Evolutionary conservation across 2,329 filamentous ascomycete genomes (phyloP).

Genomic region (Ustulina deusta): DNA sequence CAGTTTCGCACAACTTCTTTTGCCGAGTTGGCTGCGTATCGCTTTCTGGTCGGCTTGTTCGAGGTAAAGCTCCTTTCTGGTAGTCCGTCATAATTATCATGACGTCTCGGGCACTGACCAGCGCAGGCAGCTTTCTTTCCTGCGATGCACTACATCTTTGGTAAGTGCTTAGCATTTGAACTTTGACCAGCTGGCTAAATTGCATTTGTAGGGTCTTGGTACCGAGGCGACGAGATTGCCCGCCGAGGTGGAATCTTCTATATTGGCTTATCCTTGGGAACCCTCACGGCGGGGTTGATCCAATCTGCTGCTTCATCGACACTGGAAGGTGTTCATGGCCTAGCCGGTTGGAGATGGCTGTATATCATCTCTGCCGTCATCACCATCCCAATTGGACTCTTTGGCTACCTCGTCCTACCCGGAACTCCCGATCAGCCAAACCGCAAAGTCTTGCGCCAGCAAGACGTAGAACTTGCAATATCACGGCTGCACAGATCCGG

Average conservation of each 20-base stretch:
- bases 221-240: constrained; percentile 60
- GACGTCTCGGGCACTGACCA: constrained; percentile 17
- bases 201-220: constrained; percentile 58
- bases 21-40: constrained; percentile 63
- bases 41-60: constrained; percentile 67
- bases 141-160: constrained; percentile 56
- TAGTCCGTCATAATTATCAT: constrained; percentile 19
- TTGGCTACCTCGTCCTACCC: constrained; percentile 64
- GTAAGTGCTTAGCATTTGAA: constrained; percentile 30
- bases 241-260: constrained; percentile 66
- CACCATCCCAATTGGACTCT: constrained; percentile 65
- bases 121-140: constrained; percentile 28
- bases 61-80: constrained; percentile 52
- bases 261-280: constrained; percentile 63
- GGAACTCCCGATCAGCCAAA: constrained; percentile 54
- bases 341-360: constrained; percentile 67
- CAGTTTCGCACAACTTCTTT: constrained; percentile 64
- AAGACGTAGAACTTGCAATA: constrained; percentile 61
- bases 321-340: constrained; percentile 59
- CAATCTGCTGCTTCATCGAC: constrained; percentile 57
- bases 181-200: constrained; percentile 29
- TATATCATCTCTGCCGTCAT: constrained; percentile 67
- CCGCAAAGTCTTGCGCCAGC: constrained; percentile 36
- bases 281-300: constrained; percentile 65
- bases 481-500: constrained; percentile 59